Conservation (phyloP, 1,284 basidiomycete species). For the Malassezia nana region DNA sequence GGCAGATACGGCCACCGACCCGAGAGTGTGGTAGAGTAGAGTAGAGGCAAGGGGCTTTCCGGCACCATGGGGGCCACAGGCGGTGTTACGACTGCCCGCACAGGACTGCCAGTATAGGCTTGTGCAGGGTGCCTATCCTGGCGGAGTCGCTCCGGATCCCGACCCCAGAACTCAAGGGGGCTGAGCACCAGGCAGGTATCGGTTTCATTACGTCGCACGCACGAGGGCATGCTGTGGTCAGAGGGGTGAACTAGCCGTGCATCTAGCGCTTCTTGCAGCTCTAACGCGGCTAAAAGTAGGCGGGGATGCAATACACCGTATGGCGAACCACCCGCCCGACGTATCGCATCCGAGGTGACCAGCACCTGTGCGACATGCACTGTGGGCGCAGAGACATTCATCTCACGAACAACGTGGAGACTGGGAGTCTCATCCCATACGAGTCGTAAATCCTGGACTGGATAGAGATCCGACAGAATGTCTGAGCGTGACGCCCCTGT, state of each 20-base stretch:
- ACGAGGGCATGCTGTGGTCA: not conserved
- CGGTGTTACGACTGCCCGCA: slow-evolving; percentile 13
- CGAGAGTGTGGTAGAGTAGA: slow-evolving; percentile 36
- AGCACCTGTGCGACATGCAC: slow-evolving; percentile 41
- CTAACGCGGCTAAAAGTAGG: slow-evolving; percentile 32
- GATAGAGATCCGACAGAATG: not conserved
- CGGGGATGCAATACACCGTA: slow-evolving; percentile 35
- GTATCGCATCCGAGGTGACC: slow-evolving; percentile 40
- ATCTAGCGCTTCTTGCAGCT: slow-evolving; percentile 31
- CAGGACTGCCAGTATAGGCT: slow-evolving; percentile 15
- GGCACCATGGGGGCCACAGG: slow-evolving; percentile 22
- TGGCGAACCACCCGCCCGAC: slow-evolving; percentile 29
- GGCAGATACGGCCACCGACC: slow-evolving; percentile 43
- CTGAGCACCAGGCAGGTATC: slow-evolving; percentile 32
- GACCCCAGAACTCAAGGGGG: slow-evolving; percentile 38
- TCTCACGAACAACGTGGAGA: slow-evolving; percentile 5
- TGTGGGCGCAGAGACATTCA: slow-evolving; percentile 1
- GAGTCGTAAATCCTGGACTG: slow-evolving; percentile 39
- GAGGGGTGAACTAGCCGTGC: not conserved
- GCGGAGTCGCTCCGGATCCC: slow-evolving; percentile 18
- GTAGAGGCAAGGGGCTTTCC: slow-evolving; percentile 30
- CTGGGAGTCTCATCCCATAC: slow-evolving; percentile 41
- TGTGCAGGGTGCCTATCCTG: slow-evolving; percentile 26
- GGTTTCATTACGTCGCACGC: not conserved
- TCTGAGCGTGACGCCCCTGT: slow-evolving; percentile 5